Conservation (phyloP, 164 flowering plant genomes). For the Pachysandra terminalis region DNA sequence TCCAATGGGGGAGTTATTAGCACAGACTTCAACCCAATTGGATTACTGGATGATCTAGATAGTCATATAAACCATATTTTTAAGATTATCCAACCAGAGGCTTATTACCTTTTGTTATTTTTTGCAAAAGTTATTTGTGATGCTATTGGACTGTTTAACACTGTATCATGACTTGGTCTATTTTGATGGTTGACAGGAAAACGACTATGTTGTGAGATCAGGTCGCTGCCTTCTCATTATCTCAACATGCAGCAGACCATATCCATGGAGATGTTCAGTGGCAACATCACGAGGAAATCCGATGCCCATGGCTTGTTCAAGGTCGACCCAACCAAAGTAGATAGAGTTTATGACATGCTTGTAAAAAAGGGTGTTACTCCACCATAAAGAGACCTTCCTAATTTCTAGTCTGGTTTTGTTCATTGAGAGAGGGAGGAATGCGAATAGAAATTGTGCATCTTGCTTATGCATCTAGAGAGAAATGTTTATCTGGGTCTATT, state of each 20-base stretch:
- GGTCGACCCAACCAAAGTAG: conserved; percentile 76
- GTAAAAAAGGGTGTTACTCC: conserved; percentile 58
- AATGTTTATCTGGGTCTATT: too few relatives aligned
- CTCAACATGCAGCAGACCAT: conserved; percentile 67
- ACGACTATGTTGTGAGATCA: conserved; percentile 62
- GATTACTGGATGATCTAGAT: too few relatives aligned
- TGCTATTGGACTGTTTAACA: not conserved
- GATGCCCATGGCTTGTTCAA: conserved; percentile 74
- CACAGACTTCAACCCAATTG: too few relatives aligned
- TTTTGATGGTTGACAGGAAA: conserved; percentile 49
- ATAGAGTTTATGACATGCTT: conserved; percentile 78
- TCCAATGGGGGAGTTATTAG: too few relatives aligned
- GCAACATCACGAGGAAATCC: conserved; percentile 53
- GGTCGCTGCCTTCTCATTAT: conserved; percentile 70
- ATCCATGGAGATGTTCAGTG: conserved; percentile 52
- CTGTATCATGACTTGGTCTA: not conserved
- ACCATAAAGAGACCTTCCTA: conserved; percentile 22
- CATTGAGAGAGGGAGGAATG: not conserved
- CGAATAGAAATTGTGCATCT: not conserved
- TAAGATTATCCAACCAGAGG: too few relatives aligned
- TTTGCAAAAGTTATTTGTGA: too few relatives aligned
- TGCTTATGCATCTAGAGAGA: too few relatives aligned
- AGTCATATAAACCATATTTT: too few relatives aligned
- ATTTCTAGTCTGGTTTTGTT: not conserved
- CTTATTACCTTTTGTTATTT: too few relatives aligned